Conservation (phyloP, 768 basidiomycete species). For the Mycena vitilis region DNA sequence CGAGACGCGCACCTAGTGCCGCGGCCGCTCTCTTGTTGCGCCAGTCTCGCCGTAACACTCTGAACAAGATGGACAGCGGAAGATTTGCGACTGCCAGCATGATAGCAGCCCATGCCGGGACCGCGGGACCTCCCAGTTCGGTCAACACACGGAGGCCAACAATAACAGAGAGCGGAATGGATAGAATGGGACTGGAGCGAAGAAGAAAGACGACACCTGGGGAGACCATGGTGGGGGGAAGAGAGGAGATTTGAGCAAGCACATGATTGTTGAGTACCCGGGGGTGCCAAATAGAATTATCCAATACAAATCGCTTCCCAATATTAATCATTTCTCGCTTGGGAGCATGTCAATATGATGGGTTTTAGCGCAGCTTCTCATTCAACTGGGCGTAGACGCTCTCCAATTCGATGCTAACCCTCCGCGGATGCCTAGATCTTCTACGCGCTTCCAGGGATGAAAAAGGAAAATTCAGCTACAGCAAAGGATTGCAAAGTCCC, state of each 20-base stretch:
- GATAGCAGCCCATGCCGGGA: slow-evolving; percentile 6
- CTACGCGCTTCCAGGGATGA: no score
- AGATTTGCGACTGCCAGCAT: slow-evolving; percentile 9
- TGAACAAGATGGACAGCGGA: background rate
- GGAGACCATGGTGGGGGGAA: slow-evolving; percentile 12
- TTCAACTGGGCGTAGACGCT: no score
- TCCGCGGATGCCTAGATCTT: no score
- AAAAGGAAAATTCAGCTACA: no score
- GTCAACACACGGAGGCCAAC: background rate
- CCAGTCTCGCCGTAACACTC: slow-evolving; percentile 2
- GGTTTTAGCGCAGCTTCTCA: no score
- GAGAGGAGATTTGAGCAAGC: background rate
- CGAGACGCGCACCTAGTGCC: slow-evolving; percentile 42
- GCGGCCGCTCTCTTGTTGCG: slow-evolving; percentile 18
- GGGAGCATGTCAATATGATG: no score
- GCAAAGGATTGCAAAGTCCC: no score
- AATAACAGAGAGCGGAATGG: slow-evolving; percentile 2
- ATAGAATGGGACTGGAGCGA: slow-evolving; percentile 14
- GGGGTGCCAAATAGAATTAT: no score
- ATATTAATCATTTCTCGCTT: no score
- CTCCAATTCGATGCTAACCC: no score
- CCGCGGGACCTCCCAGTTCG: background rate
- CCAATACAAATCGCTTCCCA: no score
- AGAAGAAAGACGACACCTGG: slow-evolving; percentile 24
- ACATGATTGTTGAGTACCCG: background rate